Evolutionary conservation across 2,329 filamentous ascomycete species (phyloP), one percentile per base, ranked within the genome.

Genomic region (Metarhizium guizhouense): DNA sequence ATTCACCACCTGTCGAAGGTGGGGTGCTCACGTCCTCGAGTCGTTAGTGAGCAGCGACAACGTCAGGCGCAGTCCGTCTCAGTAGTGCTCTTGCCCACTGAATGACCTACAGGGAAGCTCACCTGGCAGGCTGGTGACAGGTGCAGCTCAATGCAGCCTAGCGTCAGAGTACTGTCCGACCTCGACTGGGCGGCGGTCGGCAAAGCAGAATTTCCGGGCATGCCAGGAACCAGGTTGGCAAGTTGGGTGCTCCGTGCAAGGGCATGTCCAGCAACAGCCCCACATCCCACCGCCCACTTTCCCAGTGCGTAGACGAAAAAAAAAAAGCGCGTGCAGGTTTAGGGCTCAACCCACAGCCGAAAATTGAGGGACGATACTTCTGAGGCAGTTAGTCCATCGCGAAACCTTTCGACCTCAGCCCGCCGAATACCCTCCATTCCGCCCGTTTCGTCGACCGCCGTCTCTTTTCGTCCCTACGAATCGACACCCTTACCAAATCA

Each of bases 401-500:
- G 56, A 59, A 55, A 51, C 53, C 34, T 52, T 54, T 52, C 40
- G 51, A 56, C 49, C 48, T 59, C 50, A 55, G 52, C 53, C 53
- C 57, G 53, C 51, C 40, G 50, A 58, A 51, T 42, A 53, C 43
- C 52, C 42, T 51, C 49, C 50, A 52, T 58, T 49, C 20, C 29
- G 47, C 53, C 53, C 47, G 45, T 55, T 59, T 51, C 51, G 49
- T 56, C 59, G 56, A 58, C 59, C 63, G 56, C 62, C 62, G 60
- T 64, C 63, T 67, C 66, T 67, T 69, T 67, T 65, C 68, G 43
- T 65, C 58, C 62, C 63, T 61, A 60, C 63, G 65, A 66, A 48
- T 48, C 32, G 36, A 53, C 11, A 51, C 56, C 52, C 53, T 47
- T 54, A 40, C 40, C 18, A 56, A 42, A 65, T 65, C 59, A 70